Conservation (phyloP, 106 monocot genomes). For the Gastrodia elata region DNA sequence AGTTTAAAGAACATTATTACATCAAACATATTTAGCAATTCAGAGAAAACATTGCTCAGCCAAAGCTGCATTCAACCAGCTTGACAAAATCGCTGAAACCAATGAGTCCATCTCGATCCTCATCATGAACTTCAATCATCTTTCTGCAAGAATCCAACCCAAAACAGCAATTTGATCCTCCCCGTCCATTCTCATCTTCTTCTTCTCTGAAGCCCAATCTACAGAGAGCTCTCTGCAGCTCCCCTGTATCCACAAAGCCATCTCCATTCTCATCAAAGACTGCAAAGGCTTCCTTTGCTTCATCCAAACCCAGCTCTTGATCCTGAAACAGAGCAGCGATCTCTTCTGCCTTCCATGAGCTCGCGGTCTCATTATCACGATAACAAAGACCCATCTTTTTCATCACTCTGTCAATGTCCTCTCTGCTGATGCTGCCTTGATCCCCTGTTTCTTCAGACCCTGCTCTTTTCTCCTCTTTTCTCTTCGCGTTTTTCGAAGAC, state of each 20-base stretch:
- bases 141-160: constrained; percentile 11
- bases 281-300: constrained; percentile 27
- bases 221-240: constrained; percentile 26
- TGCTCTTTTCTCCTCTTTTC: neutral
- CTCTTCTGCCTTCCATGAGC: neutral
- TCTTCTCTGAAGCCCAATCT: constrained; percentile 19
- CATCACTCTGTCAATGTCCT: constrained; percentile 20
- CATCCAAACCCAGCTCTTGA: constrained; percentile 35
- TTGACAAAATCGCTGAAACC: constrained; percentile 17
- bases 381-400: constrained; percentile 7
- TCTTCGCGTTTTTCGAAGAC: neutral
- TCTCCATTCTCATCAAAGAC: constrained; percentile 38
- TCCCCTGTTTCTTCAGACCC: neutral
- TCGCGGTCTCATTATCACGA: constrained; percentile 6
- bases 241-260: constrained; percentile 33
- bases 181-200: too few species aligned
- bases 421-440: constrained; percentile 1
- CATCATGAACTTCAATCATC: constrained; percentile 17
- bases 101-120: constrained; percentile 9
- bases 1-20: too few species aligned
- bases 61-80: constrained; percentile 15
- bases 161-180: too few species aligned
- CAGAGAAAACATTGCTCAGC: neutral
- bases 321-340: constrained; percentile 20
- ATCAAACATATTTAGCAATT: too few species aligned